These are phyloP conservation scores for Epichloe gansuensis DNA, from an alignment of 2,329 filamentous ascomycete genomes.

Conservation along the genomic window DNA sequence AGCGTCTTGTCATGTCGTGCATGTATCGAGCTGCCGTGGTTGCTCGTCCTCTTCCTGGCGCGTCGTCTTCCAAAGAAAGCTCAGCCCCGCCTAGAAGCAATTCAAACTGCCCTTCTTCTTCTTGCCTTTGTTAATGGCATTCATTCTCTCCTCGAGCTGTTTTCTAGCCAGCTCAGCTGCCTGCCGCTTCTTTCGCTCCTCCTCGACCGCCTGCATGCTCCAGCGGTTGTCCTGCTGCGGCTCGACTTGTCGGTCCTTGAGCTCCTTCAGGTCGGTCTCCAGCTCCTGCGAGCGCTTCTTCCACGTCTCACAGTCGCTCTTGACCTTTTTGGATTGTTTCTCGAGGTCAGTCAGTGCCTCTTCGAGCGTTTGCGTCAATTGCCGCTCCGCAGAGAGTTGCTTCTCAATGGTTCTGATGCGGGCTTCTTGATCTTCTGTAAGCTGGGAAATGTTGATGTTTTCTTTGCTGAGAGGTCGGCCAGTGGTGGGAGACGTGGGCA, in stretches of 20 bases:
- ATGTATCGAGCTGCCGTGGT: neutral
- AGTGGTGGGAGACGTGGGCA: slow-evolving; percentile 40
- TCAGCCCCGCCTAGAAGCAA: slow-evolving; percentile 60
- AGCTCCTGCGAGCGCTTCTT: slow-evolving; percentile 70
- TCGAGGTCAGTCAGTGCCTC: slow-evolving; percentile 93
- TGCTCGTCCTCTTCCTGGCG: slow-evolving; percentile 1
- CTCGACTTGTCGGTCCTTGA: slow-evolving; percentile 38
- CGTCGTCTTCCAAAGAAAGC: slow-evolving; percentile 8
- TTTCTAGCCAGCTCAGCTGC: slow-evolving; percentile 81
- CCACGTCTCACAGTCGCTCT: slow-evolving; percentile 80
- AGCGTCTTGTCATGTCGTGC: neutral
- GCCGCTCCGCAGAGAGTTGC: slow-evolving; percentile 88
- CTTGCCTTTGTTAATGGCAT: slow-evolving; percentile 74
- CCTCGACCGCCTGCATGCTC: slow-evolving; percentile 83
- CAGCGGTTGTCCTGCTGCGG: slow-evolving; percentile 43
- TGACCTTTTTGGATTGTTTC: slow-evolving; percentile 80
- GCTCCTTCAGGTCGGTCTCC: slow-evolving; percentile 58
- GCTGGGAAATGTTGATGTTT: slow-evolving; percentile 50
- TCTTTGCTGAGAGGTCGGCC: slow-evolving; percentile 74
- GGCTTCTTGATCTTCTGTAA: slow-evolving; percentile 88
- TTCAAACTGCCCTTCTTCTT: slow-evolving; percentile 94
- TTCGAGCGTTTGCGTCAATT: slow-evolving; percentile 87
- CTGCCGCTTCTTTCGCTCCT: slow-evolving; percentile 84
- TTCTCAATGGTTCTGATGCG: slow-evolving; percentile 95
- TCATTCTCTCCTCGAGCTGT: slow-evolving; percentile 90